These are phyloP conservation scores for Hygrophorus pudorinus DNA, from an alignment of 768 basidiomycete genomes.

Conservation along the genomic window DNA sequence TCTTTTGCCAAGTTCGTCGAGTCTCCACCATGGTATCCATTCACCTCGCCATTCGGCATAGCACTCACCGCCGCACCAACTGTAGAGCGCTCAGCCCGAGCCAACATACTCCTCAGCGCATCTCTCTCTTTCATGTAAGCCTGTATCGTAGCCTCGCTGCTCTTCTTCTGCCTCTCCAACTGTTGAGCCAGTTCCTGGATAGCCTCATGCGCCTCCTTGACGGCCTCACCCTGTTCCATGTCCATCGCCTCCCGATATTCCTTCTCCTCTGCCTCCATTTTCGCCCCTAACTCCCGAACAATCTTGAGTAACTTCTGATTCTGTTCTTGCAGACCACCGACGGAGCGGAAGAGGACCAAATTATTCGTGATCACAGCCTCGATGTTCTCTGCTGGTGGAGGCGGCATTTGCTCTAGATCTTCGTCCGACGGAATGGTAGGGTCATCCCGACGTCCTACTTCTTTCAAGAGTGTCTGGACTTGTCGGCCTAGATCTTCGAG, in stretches of 20 bases:
- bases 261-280: slow-evolving; percentile 79
- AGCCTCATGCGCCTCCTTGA: slow-evolving; percentile 81
- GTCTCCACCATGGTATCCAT: slow-evolving; percentile 4
- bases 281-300: slow-evolving; percentile 69
- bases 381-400: slow-evolving; percentile 39
- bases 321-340: slow-evolving; percentile 77
- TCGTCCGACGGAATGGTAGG: slow-evolving; percentile 70
- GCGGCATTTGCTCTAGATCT: slow-evolving; percentile 37
- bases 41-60: slow-evolving; percentile 10
- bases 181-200: slow-evolving; percentile 72
- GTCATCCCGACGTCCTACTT: slow-evolving; percentile 75
- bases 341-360: slow-evolving; percentile 77
- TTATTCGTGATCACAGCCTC: slow-evolving; percentile 81
- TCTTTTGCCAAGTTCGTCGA: slow-evolving; percentile 42
- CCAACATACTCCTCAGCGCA: slow-evolving; percentile 66
- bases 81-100: slow-evolving; percentile 33
- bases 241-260: slow-evolving; percentile 65
- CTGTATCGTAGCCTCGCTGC: slow-evolving; percentile 59
- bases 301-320: slow-evolving; percentile 85
- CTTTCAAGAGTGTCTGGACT: slow-evolving; percentile 68
- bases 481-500: slow-evolving; percentile 79
- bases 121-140: slow-evolving; percentile 85
- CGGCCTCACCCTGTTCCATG: slow-evolving; percentile 66
- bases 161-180: slow-evolving; percentile 69
- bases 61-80: slow-evolving; percentile 8